Percentiles rank a stretch among this genome's conserved stretches.
These are phyloP conservation scores for Tetradesmus lagerheimii DNA, from an alignment of 139 green algal genomes.

Conservation along the genomic window DNA sequence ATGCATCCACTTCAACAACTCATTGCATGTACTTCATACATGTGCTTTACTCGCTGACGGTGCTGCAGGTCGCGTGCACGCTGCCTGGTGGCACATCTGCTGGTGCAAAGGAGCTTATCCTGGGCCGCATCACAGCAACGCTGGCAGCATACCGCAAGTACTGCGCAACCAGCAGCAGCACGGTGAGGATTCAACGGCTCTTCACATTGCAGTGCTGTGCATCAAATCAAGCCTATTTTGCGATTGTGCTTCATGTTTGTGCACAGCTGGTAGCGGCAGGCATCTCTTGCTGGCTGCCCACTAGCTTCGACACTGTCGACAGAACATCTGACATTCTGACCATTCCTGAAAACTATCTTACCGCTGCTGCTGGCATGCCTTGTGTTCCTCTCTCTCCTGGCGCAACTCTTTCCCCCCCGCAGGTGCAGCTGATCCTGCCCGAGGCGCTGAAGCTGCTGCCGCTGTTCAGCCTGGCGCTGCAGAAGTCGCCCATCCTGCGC, in stretches of 20 bases:
- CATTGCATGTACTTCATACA: no score
- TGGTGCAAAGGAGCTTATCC: conserved; percentile 68
- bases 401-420: neutral
- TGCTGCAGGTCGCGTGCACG: conserved; percentile 39
- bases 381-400: neutral
- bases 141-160: conserved; percentile 81
- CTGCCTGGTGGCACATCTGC: conserved; percentile 61
- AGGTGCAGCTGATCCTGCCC: conserved; percentile 91
- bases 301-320: no score
- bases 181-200: neutral
- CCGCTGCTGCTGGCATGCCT: no score
- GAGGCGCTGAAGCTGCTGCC: conserved; percentile 95
- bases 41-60: no score
- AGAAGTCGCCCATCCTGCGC: conserved; percentile 82
- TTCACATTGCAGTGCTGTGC: neutral
- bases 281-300: no score
- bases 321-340: neutral
- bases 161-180: conserved; percentile 71
- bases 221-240: no score
- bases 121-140: conserved; percentile 54
- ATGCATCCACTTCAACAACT: no score
- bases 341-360: neutral
- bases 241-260: no score
- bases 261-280: no score
- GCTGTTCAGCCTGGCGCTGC: conserved; percentile 82